Base-by-base conservation (phyloP, 106 monocot species). In the Allium cepa region DNA sequence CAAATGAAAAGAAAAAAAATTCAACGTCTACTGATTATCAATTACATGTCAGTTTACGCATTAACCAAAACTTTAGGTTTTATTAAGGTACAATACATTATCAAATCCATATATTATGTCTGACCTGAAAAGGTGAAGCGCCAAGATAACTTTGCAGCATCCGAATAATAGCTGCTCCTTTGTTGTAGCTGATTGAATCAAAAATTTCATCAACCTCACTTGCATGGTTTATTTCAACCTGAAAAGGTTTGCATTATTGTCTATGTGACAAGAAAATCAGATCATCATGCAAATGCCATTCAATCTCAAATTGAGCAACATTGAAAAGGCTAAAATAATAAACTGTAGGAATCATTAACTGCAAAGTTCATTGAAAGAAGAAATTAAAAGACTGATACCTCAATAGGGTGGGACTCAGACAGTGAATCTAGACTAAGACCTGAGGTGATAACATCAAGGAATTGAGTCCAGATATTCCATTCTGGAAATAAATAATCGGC, bases 211-310 rank as follows among this genome's bases (percentile, higher is more conserved):
- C 84, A 67, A 96, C 80, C 69, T 96, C 96, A 68, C 47, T 76
- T 14, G 88, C 96, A 82, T 96, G 96, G 47, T 96, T 86, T 79
- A 96, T 82, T 9, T 96, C 96, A 71, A 96, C 96, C 96, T 96
- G 68, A 69, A 69, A 73, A 28, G 56, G 36, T 8, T 53, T 53
- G 11, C 15, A 56, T 14, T 18, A 46, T 1, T 46, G 49, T 14
- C 18, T 12, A 59, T 9, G 9, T 7, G 28, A 67, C 49, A 51
- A 65, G 15, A 26, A 26, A 50, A 22, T 22, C 47, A 53, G 11
- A 16, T 52, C 51, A 12, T 51, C 4, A 15, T 17, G 1, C 16
- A 67, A 47, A 53, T 14, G 53, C 15, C 4, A 28, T 67, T 51
- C 47, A 49, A n/a, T 49, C n/a, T 63, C 14, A 46, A 63, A 12